Evolutionary conservation across 176 grass and related monocot species (phyloP).

Genomic region (Themeda triandra): DNA sequence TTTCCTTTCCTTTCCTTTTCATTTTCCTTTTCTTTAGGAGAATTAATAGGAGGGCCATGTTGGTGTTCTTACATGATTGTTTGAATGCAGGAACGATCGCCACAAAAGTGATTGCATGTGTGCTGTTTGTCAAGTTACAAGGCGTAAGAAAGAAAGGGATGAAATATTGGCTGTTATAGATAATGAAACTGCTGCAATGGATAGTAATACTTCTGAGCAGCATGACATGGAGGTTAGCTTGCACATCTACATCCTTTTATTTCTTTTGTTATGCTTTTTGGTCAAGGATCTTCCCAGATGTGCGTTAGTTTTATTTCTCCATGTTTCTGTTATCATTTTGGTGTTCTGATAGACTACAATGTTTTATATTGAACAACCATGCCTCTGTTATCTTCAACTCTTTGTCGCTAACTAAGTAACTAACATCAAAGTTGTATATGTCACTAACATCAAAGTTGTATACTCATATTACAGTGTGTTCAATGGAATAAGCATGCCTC

Average conservation of each 20-base stretch:
- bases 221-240: conserved; percentile 56
- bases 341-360: neutral
- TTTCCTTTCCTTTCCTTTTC: neutral
- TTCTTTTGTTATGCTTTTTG: neutral
- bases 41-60: neutral
- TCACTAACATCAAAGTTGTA: neutral
- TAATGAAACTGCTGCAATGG: conserved; percentile 36
- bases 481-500: neutral
- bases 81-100: conserved; percentile 62
- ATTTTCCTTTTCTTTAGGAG: no score
- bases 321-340: neutral
- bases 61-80: conserved; percentile 24
- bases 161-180: conserved; percentile 50
- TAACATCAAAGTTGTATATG: no score
- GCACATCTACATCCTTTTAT: conserved; percentile 11
- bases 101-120: conserved; percentile 72
- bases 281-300: neutral
- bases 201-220: conserved; percentile 38
- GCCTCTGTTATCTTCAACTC: neutral
- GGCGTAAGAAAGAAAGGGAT: conserved; percentile 69
- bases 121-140: conserved; percentile 82
- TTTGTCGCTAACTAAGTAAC: no score
- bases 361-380: neutral
- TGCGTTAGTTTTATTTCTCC: conserved; percentile 8
- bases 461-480: neutral